These are phyloP conservation scores for Solanum chaucha DNA, from an alignment of 257 asterid genomes.

Conservation along the genomic window DNA sequence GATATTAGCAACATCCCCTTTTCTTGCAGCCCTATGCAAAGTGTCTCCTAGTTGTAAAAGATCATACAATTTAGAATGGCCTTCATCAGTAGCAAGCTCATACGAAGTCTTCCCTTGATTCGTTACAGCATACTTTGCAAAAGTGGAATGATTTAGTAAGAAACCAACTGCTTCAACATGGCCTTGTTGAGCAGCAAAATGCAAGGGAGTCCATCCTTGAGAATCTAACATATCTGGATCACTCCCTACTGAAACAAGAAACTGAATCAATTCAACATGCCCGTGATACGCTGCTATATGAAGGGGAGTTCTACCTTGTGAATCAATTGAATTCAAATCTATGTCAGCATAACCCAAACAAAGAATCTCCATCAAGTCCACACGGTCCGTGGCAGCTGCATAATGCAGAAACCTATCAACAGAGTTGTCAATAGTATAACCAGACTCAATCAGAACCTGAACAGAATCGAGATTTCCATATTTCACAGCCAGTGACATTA, in stretches of 20 bases:
- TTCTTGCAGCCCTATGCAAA: constrained; percentile 46
- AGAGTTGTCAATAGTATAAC: constrained; percentile 19
- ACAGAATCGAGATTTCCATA: constrained; percentile 33
- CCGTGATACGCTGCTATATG: constrained; percentile 46
- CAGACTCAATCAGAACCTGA: constrained; percentile 35
- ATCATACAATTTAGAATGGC: constrained; percentile 30
- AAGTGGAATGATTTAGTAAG: constrained; percentile 25
- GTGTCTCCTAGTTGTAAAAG: constrained; percentile 30
- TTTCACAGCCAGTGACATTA: constrained; percentile 34
- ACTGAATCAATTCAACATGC: constrained; percentile 28
- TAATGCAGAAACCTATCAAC: constrained; percentile 35
- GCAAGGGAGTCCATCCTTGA: constrained; percentile 49
- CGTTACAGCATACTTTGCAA: constrained; percentile 31
- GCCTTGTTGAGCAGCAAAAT: constrained; percentile 43
- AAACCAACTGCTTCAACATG: constrained; percentile 24
- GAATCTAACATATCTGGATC: constrained; percentile 28
- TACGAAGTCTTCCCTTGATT: constrained; percentile 48
- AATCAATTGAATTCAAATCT: constrained; percentile 31
- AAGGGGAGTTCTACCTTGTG: constrained; percentile 38
- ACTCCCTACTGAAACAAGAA: constrained; percentile 39
- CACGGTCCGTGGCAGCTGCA: constrained; percentile 30
- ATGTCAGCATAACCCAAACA: constrained; percentile 33
- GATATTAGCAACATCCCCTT: constrained; percentile 35
- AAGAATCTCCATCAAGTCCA: constrained; percentile 42
- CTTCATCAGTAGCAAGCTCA: constrained; percentile 38